Conservation (phyloP, 164 flowering plant genomes). For the Magnolia kwangsiensis region DNA sequence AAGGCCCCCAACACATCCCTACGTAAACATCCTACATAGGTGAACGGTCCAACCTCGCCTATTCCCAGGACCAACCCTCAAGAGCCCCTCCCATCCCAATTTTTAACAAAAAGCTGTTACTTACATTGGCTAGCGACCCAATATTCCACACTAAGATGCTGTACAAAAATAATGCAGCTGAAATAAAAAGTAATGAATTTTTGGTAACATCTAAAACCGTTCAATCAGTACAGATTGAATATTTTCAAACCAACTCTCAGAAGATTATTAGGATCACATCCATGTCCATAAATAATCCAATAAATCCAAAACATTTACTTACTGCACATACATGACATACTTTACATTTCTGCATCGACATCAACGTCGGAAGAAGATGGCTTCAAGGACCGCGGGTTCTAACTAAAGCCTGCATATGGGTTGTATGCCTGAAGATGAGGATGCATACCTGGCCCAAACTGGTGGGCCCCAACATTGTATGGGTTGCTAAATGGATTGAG, state of each 20-base stretch:
- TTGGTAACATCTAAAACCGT: background rate
- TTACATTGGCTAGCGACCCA: no score
- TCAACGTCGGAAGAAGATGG: background rate
- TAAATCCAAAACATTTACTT: background rate
- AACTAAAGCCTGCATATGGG: conserved; percentile 24
- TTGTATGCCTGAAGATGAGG: conserved; percentile 37
- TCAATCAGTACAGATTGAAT: background rate
- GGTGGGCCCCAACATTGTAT: conserved; percentile 8
- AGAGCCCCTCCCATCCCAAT: no score
- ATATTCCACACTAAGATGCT: background rate
- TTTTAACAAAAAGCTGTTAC: no score
- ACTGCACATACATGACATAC: background rate
- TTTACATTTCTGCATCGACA: background rate
- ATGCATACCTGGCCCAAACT: conserved; percentile 56
- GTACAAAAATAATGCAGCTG: background rate
- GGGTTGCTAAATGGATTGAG: conserved; percentile 30
- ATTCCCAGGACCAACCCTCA: no score
- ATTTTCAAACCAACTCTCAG: no score
- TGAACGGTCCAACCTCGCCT: no score
- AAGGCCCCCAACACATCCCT: no score
- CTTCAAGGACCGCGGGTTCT: conserved; percentile 13
- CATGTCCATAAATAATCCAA: background rate
- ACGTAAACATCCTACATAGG: no score
- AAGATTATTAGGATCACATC: background rate
- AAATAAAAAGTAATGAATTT: background rate